Evolutionary conservation across 2,329 filamentous ascomycete genomes (phyloP).

Genomic region (Fusarium sp.): DNA sequence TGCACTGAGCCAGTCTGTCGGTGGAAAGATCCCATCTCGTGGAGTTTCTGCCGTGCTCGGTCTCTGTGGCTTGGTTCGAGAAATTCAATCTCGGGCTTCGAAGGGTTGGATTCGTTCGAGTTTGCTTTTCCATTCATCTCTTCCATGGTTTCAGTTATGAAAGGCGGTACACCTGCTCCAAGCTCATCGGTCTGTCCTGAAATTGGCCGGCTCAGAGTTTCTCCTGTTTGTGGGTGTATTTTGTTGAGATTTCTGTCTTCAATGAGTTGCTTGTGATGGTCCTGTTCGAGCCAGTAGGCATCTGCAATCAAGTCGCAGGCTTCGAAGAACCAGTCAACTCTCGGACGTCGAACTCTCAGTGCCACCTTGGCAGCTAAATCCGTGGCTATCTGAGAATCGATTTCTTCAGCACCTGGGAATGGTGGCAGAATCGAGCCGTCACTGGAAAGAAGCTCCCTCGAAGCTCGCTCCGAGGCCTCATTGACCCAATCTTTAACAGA

Average conservation of each 20-base stretch:
- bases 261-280: conserved; percentile 80
- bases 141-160: conserved; percentile 41
- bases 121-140: conserved; percentile 38
- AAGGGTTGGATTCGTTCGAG: conserved; percentile 32
- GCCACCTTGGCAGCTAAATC: conserved; percentile 56
- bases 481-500: conserved; percentile 83
- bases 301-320: conserved; percentile 91
- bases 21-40: conserved; percentile 64
- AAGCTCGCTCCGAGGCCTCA: conserved; percentile 59
- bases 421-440: conserved; percentile 52
- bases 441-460: conserved; percentile 41
- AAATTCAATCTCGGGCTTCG: conserved; percentile 53
- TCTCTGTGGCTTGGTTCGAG: conserved; percentile 65
- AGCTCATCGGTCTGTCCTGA: conserved; percentile 47
- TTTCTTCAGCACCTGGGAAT: conserved; percentile 59
- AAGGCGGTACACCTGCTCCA: conserved; percentile 37
- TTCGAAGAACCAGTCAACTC: conserved; percentile 85
- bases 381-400: conserved; percentile 55
- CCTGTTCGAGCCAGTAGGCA: conserved; percentile 88
- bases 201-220: conserved; percentile 43
- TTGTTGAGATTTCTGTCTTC: conserved; percentile 81
- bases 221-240: conserved; percentile 67
- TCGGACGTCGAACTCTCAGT: conserved; percentile 74
- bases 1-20: conserved; percentile 62
- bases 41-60: conserved; percentile 69